A percentile compares a stretch with the other conserved stretches of the same genome.
phyloP scores from a whole-genome alignment of 1,139 yeast genomes.

The Suhomyces anneliseae region DNA sequence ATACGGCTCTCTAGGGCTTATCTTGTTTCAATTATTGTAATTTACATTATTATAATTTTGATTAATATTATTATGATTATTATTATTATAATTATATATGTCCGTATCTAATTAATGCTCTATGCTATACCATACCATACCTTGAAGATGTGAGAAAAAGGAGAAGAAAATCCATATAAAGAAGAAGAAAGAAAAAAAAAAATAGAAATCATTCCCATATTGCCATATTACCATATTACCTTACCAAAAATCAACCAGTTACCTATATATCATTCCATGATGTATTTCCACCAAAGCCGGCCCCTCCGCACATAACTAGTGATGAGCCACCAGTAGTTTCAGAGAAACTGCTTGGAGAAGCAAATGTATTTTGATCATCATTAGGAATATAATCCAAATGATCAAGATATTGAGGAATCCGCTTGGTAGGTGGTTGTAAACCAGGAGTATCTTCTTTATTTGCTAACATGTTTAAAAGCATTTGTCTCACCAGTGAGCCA shows the following conservation, averaged over 20 bases:
- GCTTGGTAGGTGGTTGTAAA: neutral
- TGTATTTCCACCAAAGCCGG: constrained; percentile 24
- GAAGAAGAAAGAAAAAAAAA: neutral
- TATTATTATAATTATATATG: no score
- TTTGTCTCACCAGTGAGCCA: constrained; percentile 6
- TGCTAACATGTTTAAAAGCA: constrained; percentile 5
- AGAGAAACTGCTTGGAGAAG: constrained; percentile 14
- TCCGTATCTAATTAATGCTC: no score
- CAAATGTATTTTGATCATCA: constrained; percentile 3
- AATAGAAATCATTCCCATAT: neutral
- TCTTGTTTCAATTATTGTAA: no score
- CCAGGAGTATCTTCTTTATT: neutral
- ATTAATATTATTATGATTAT: no score
- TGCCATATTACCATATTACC: neutral
- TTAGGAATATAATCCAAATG: constrained; percentile 1
- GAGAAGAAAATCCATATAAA: neutral
- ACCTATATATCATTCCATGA: constrained; percentile 26
- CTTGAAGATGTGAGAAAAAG: neutral
- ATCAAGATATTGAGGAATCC: constrained; percentile 2
- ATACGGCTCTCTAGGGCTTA: no score
- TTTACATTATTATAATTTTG: no score
- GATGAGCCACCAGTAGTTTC: constrained; percentile 21
- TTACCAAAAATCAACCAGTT: neutral
- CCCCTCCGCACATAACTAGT: constrained; percentile 33
- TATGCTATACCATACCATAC: no score